A percentile compares a stretch with the other conserved stretches of the same genome.
These are phyloP conservation scores for Penicillium sp. DNA, from an alignment of 2,329 filamentous ascomycete genomes.

Conservation along the genomic window DNA sequence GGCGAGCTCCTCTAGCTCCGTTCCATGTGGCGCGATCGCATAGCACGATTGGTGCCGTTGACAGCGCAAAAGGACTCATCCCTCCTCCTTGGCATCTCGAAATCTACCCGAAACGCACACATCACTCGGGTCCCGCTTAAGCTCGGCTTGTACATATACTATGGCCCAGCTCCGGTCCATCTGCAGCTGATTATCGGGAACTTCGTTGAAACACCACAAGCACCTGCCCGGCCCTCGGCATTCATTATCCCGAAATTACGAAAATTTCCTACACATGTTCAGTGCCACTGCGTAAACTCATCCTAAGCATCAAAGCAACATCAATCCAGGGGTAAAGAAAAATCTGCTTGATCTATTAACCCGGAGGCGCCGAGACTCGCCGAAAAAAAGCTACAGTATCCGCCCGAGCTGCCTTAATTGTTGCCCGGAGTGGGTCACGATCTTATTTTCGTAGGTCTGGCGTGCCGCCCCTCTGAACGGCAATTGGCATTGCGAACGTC, in stretches of 20 bases:
- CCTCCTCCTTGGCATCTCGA: constrained; percentile 9
- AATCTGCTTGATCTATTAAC: neutral
- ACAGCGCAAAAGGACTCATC: constrained; percentile 15
- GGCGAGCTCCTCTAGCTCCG: neutral
- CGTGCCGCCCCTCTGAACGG: constrained; percentile 16
- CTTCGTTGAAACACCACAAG: neutral
- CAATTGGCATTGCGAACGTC: constrained; percentile 18
- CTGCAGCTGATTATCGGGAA: constrained; percentile 20
- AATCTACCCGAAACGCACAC: neutral
- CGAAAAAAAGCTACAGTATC: neutral
- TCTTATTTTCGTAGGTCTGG: neutral
- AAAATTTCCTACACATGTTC: too few species aligned
- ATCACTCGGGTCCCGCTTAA: constrained; percentile 5
- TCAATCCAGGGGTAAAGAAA: neutral
- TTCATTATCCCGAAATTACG: neutral
- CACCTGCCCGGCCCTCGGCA: neutral
- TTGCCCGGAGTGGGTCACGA: constrained; percentile 15
- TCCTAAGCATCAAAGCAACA: too few species aligned
- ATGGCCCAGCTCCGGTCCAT: constrained; percentile 2
- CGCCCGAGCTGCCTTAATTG: neutral
- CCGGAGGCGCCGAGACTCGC: neutral
- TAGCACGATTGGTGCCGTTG: constrained; percentile 16
- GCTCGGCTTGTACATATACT: neutral
- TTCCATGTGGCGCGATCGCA: constrained; percentile 13
- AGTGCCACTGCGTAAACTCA: neutral